phyloP scores from a whole-genome alignment of 1,139 yeast genomes.

The Protomyces inouyei region DNA sequence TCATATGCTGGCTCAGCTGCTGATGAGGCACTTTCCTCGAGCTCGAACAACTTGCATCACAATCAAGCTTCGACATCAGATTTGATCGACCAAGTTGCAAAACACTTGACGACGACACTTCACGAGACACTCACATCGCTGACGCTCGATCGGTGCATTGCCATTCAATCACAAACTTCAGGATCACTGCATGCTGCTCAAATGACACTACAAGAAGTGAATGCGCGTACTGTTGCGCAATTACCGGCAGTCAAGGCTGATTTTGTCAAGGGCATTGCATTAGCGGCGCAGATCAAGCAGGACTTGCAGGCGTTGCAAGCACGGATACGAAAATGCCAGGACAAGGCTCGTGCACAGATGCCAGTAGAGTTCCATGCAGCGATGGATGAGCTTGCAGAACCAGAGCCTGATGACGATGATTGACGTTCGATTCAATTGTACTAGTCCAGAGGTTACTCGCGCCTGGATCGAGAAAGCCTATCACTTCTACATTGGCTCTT shows the following conservation, averaged over 20 bases:
- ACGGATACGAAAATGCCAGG: conserved; percentile 15
- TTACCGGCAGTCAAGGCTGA: conserved; percentile 7
- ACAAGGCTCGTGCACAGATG: background rate
- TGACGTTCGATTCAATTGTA: too few species aligned
- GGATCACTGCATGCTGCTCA: conserved; percentile 2
- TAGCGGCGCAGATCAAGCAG: conserved; percentile 4
- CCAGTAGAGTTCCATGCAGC: conserved; percentile 17
- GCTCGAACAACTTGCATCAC: background rate
- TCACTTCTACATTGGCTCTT: too few species aligned
- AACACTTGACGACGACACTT: conserved; percentile 1
- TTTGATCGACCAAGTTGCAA: background rate
- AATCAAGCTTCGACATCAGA: background rate
- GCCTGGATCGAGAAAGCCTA: too few species aligned
- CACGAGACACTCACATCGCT: conserved; percentile 8
- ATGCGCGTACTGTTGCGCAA: background rate
- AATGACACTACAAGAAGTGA: conserved; percentile 1
- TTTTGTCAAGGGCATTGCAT: conserved; percentile 9
- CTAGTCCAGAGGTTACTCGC: too few species aligned
- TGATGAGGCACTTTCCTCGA: background rate
- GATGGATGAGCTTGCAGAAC: background rate
- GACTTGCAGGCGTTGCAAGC: conserved; percentile 4
- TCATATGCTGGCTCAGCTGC: conserved; percentile 19
- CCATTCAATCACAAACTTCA: conserved; percentile 16
- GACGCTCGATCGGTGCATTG: conserved; percentile 17
- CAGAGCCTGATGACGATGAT: background rate